Conservation (phyloP, 805 yeast genomes). For the Candida sonorensis region DNA sequence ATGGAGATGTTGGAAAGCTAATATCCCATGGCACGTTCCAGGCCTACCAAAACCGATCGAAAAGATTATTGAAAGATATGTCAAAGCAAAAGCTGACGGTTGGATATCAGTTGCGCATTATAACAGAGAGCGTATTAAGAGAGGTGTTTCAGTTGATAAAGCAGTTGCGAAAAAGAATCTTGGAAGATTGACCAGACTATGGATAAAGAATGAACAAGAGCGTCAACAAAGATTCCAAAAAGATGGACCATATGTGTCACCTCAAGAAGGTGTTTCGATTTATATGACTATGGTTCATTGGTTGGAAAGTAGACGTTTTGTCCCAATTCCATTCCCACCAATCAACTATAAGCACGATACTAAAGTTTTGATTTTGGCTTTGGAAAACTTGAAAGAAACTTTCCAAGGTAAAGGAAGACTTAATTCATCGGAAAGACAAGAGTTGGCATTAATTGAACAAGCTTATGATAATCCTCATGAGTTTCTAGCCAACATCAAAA, state of each 20-base stretch:
- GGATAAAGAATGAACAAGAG: slow-evolving; percentile 91
- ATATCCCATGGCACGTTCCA: slow-evolving; percentile 96
- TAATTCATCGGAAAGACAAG: slow-evolving; percentile 86
- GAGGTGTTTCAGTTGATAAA: slow-evolving; percentile 91
- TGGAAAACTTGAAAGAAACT: slow-evolving; percentile 79
- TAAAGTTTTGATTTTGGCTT: slow-evolving; percentile 78
- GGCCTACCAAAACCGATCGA: slow-evolving; percentile 91
- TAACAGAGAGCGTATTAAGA: slow-evolving; percentile 79
- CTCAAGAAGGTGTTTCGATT: slow-evolving; percentile 82
- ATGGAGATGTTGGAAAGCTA: slow-evolving; percentile 99
- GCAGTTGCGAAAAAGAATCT: slow-evolving; percentile 90
- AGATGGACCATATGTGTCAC: slow-evolving; percentile 81
- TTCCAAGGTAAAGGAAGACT: slow-evolving; percentile 70
- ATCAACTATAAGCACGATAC: slow-evolving; percentile 89
- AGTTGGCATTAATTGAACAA: slow-evolving; percentile 85
- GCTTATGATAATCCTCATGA: slow-evolving; percentile 98
- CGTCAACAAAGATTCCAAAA: slow-evolving; percentile 73
- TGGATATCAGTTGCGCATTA: slow-evolving; percentile 93
- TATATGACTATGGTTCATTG: slow-evolving; percentile 87
- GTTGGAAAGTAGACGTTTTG: slow-evolving; percentile 77
- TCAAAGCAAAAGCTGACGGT: slow-evolving; percentile 93
- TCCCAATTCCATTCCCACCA: slow-evolving; percentile 93
- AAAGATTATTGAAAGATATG: slow-evolving; percentile 78
- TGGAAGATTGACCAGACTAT: slow-evolving; percentile 84
- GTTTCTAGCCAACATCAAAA: slow-evolving; percentile 76